phyloP scores from a whole-genome alignment of 371 early-diverging fungal species.

The Lichtheimia ornata region DNA sequence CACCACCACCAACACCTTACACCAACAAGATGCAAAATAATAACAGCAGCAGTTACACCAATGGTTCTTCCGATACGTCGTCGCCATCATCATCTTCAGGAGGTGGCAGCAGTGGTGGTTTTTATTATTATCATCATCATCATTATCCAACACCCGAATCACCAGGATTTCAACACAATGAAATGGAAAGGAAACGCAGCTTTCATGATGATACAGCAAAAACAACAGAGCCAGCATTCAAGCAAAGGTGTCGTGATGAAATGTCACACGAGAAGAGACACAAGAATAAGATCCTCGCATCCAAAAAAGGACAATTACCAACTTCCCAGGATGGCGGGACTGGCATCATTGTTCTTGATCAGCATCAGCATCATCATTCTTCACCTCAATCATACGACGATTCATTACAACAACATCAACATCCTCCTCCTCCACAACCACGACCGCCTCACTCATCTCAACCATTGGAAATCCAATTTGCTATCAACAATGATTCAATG shows the following conservation, averaged over 20 bases:
- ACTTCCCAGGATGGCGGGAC: neutral
- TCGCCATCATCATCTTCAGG: neutral
- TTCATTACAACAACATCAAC: neutral
- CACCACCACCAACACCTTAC: neutral
- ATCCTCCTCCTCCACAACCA: neutral
- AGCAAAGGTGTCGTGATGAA: too few relatives aligned
- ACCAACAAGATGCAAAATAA: neutral
- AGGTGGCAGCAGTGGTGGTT: neutral
- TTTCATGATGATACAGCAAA: neutral
- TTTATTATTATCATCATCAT: neutral
- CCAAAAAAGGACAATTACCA: slow-evolving; percentile 4
- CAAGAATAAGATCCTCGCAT: neutral
- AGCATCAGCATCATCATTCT: too few relatives aligned
- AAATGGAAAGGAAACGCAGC: neutral
- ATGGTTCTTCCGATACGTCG: slow-evolving; percentile 1
- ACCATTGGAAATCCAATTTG: too few relatives aligned
- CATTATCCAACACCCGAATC: slow-evolving; percentile 13
- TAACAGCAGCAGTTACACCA: slow-evolving; percentile 4
- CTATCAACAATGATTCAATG: too few relatives aligned
- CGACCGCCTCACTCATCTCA: too few relatives aligned
- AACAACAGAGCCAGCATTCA: too few relatives aligned
- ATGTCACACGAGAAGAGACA: neutral
- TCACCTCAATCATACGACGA: too few relatives aligned
- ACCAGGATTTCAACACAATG: neutral
- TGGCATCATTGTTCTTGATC: too few relatives aligned